Conservation (phyloP, 176 grass and related monocot species). For the Saccharum spontaneum region DNA sequence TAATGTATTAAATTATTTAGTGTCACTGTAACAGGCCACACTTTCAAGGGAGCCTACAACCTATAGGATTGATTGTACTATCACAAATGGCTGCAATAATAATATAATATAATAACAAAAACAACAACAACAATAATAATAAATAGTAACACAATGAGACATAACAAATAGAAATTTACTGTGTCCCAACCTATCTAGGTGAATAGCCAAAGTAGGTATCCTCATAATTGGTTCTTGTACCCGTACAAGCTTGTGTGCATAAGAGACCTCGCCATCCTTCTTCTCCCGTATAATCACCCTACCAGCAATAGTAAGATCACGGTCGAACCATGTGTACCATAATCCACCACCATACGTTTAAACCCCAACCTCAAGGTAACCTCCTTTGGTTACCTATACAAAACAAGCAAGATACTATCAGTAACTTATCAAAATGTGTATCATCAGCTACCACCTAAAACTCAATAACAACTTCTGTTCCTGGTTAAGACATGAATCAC, state of each 20-base stretch:
- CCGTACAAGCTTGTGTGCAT: constrained; percentile 75
- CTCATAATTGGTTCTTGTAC: constrained; percentile 77
- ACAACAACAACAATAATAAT: not conserved
- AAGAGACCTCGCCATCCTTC: constrained; percentile 50
- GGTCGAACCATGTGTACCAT: constrained; percentile 99
- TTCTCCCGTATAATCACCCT: constrained; percentile 71
- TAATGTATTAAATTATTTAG: not conserved
- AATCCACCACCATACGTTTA: constrained; percentile 93
- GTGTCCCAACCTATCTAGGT: not conserved
- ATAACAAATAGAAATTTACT: not conserved
- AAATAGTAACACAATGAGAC: constrained; percentile 12
- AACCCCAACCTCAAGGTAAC: constrained; percentile 87
- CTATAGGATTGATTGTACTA: not conserved
- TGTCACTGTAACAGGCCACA: not conserved
- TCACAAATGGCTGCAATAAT: not conserved
- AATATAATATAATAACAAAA: not conserved
- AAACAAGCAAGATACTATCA: constrained; percentile 10
- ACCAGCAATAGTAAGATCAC: constrained; percentile 87
- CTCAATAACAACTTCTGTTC: not conserved
- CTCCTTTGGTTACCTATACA: constrained; percentile 85
- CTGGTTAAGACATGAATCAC: not conserved
- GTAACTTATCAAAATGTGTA: not conserved
- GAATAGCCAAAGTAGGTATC: constrained; percentile 22
- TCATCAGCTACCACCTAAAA: not conserved
- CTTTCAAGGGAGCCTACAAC: not conserved